phyloP scores from a whole-genome alignment of 2,329 filamentous ascomycete species.

The Penicillium sp. region DNA sequence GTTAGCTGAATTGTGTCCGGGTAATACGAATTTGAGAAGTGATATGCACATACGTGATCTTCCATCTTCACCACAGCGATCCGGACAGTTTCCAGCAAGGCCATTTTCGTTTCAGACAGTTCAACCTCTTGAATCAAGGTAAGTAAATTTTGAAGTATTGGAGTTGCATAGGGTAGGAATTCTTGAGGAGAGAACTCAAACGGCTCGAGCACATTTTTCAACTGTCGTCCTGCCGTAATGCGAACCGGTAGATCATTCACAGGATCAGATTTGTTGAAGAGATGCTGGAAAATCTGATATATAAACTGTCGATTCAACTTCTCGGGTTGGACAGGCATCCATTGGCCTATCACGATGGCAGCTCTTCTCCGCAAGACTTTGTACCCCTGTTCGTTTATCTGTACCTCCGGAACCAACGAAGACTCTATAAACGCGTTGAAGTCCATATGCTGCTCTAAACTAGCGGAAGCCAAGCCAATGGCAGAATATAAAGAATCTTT shows the following conservation, averaged over 20 bases:
- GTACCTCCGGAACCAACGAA: slow-evolving; percentile 74
- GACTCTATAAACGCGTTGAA: slow-evolving; percentile 76
- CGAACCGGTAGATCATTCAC: slow-evolving; percentile 88
- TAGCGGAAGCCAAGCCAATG: slow-evolving; percentile 77
- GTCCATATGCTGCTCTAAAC: slow-evolving; percentile 70
- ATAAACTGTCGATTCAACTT: slow-evolving; percentile 66
- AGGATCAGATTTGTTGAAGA: slow-evolving; percentile 71
- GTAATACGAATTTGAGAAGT: not conserved
- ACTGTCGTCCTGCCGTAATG: slow-evolving; percentile 81
- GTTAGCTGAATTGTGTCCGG: not conserved
- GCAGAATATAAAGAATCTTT: slow-evolving; percentile 96
- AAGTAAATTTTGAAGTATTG: slow-evolving; percentile 70
- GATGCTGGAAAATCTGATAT: slow-evolving; percentile 84
- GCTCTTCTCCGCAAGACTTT: slow-evolving; percentile 84
- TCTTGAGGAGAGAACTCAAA: slow-evolving; percentile 71
- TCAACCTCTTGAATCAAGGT: slow-evolving; percentile 74
- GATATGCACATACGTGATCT: slow-evolving; percentile 51
- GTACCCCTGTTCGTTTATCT: slow-evolving; percentile 62
- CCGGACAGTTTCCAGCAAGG: slow-evolving; percentile 79
- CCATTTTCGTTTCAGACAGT: slow-evolving; percentile 83
- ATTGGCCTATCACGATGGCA: slow-evolving; percentile 83
- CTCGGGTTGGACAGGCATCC: slow-evolving; percentile 75
- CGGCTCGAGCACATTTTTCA: slow-evolving; percentile 76
- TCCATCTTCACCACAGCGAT: slow-evolving; percentile 79
- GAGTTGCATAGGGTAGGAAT: slow-evolving; percentile 74